Conservation (phyloP, 2,329 filamentous ascomycete species). For the Botrytis deweyae region DNA sequence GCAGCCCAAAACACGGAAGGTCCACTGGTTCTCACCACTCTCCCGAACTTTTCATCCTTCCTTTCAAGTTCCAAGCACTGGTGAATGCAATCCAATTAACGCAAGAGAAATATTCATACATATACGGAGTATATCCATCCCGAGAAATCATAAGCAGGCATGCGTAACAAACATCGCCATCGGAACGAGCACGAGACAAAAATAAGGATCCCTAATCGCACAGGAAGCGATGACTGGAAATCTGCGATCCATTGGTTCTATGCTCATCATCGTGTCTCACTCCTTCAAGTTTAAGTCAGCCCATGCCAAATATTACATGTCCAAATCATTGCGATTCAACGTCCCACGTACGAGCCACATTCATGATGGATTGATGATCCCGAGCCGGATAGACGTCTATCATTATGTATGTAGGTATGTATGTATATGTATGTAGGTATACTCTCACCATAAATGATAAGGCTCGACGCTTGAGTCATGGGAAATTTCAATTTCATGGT, state of each 20-base stretch:
- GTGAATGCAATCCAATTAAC: background rate
- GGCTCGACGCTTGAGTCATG: too few relatives aligned
- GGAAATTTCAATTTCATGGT: background rate
- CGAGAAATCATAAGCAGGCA: background rate
- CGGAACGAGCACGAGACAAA: background rate
- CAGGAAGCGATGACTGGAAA: background rate
- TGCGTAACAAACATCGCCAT: background rate
- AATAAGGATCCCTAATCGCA: background rate
- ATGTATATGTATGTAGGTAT: too few relatives aligned
- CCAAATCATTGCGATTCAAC: background rate
- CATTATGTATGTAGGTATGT: background rate
- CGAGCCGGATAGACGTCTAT: background rate
- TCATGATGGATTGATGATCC: background rate
- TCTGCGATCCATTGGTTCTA: background rate
- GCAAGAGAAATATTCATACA: background rate
- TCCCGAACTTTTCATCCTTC: background rate
- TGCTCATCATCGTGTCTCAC: background rate
- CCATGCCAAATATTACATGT: background rate
- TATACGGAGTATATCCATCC: background rate
- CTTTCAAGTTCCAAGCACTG: too few relatives aligned
- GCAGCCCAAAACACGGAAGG: background rate
- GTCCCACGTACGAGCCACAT: background rate
- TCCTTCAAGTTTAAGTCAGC: background rate
- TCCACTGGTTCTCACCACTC: background rate
- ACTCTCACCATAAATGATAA: conserved; percentile 4